Percentiles rank a stretch among this genome's conserved stretches.
phyloP scores from a whole-genome alignment of 2,329 filamentous ascomycete species.

The Colletotrichum somersetense region DNA sequence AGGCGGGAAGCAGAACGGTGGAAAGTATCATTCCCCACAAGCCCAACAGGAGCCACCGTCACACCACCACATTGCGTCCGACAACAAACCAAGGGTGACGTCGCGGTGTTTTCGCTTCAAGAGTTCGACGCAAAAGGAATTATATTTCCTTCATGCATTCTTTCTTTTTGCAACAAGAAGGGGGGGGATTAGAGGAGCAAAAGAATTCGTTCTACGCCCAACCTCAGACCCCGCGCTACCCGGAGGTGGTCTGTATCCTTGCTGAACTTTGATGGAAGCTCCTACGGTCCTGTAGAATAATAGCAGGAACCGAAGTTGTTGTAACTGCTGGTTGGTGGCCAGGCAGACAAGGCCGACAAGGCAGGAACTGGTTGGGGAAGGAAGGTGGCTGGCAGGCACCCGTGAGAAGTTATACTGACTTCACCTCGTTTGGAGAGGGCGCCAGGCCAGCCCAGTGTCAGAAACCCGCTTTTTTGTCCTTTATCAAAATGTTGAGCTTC shows the following conservation, averaged over 20 bases:
- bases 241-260: background rate
- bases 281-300: background rate
- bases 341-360: background rate
- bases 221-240: background rate
- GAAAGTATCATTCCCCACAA: background rate
- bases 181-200: background rate
- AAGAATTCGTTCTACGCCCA: background rate
- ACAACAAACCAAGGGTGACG: background rate
- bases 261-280: conserved; percentile 14
- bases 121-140: too few species aligned
- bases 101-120: background rate
- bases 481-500: background rate
- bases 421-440: background rate
- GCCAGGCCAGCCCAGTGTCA: background rate
- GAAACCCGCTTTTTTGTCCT: background rate
- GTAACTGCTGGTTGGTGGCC: background rate
- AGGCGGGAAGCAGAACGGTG: background rate
- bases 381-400: background rate
- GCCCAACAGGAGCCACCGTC: background rate
- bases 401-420: background rate
- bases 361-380: too few species aligned
- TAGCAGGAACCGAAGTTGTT: background rate
- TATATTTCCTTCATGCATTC: too few species aligned
- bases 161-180: too few species aligned
- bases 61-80: background rate